Percentiles rank a stretch among this genome's conserved stretches.
phyloP scores from a whole-genome alignment of 352 stramenopile genomes.

The Detonula confervacea region DNA sequence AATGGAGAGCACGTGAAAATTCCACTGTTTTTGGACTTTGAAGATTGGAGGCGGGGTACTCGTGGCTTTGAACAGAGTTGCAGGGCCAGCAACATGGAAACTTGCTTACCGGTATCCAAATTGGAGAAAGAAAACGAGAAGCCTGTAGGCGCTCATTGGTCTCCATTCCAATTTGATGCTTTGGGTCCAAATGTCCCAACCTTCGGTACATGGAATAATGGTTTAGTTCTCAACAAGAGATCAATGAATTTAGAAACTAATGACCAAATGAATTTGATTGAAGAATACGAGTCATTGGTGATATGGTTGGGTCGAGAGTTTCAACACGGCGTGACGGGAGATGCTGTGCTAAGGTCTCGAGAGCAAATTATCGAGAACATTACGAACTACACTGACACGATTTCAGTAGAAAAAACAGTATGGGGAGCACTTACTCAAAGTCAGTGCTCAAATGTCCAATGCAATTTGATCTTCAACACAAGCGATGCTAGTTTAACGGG shows the following conservation, averaged over 20 bases:
- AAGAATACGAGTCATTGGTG: slow-evolving; percentile 51
- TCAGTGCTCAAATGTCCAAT: slow-evolving; percentile 65
- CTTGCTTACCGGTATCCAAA: slow-evolving; percentile 40
- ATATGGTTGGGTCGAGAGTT: slow-evolving; percentile 61
- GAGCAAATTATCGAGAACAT: slow-evolving; percentile 63
- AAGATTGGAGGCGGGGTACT: slow-evolving; percentile 93
- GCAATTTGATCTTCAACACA: slow-evolving; percentile 86
- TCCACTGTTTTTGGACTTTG: slow-evolving; percentile 92
- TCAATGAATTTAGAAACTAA: slow-evolving; percentile 45
- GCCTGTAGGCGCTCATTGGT: slow-evolving; percentile 77
- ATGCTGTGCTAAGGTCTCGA: slow-evolving; percentile 58
- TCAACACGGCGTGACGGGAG: slow-evolving; percentile 60
- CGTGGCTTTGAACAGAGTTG: slow-evolving; percentile 78
- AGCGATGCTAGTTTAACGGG: slow-evolving; percentile 86
- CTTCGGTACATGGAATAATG: slow-evolving; percentile 62
- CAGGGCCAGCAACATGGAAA: slow-evolving; percentile 17
- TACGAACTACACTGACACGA: slow-evolving; percentile 42
- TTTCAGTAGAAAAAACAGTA: slow-evolving; percentile 38
- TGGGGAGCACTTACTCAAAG: slow-evolving; percentile 40
- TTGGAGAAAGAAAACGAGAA: slow-evolving; percentile 13
- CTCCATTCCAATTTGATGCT: slow-evolving; percentile 80
- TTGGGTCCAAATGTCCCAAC: slow-evolving; percentile 72
- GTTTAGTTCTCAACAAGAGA: slow-evolving; percentile 68
- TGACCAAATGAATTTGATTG: slow-evolving; percentile 52
- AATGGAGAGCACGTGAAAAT: slow-evolving; percentile 85